These are phyloP conservation scores for Sporothrix schenckii DNA, from an alignment of 2,329 filamentous ascomycete genomes.

Conservation along the genomic window DNA sequence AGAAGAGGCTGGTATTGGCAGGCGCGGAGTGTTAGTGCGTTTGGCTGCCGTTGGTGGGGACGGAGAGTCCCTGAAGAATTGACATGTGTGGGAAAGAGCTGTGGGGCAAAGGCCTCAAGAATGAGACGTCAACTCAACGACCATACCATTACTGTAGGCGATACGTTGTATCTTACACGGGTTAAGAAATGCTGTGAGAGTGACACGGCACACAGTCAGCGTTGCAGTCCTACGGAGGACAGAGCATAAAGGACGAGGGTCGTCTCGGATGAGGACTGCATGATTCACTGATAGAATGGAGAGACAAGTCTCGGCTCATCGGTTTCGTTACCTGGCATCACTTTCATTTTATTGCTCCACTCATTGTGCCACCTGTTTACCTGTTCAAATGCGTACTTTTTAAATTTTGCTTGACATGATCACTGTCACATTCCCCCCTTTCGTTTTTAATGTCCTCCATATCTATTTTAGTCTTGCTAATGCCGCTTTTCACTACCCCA, in stretches of 20 bases:
- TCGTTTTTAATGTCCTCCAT: neutral
- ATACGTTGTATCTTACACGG: too few relatives aligned
- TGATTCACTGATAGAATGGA: neutral
- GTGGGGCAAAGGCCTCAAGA: neutral
- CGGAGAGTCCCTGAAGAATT: neutral
- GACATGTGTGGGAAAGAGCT: neutral
- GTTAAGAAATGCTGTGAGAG: neutral
- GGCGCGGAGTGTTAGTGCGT: constrained; percentile 11
- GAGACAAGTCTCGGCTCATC: neutral
- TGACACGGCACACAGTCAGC: neutral
- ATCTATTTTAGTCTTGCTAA: constrained; percentile 11
- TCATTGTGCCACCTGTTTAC: neutral
- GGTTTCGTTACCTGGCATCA: neutral
- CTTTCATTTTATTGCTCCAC: neutral
- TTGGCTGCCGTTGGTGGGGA: neutral
- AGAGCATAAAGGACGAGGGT: neutral
- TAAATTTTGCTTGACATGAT: neutral
- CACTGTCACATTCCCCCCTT: neutral
- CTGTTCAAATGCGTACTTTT: neutral
- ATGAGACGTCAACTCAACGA: neutral
- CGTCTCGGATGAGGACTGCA: neutral
- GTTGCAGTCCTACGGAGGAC: neutral
- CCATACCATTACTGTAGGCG: too few relatives aligned
- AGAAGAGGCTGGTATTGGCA: constrained; percentile 9
- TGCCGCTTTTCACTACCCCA: neutral